A percentile compares a stretch with the other conserved stretches of the same genome.
These are phyloP conservation scores for Platanus orientalis DNA, from an alignment of 164 flowering plant species.

Conservation along the genomic window DNA sequence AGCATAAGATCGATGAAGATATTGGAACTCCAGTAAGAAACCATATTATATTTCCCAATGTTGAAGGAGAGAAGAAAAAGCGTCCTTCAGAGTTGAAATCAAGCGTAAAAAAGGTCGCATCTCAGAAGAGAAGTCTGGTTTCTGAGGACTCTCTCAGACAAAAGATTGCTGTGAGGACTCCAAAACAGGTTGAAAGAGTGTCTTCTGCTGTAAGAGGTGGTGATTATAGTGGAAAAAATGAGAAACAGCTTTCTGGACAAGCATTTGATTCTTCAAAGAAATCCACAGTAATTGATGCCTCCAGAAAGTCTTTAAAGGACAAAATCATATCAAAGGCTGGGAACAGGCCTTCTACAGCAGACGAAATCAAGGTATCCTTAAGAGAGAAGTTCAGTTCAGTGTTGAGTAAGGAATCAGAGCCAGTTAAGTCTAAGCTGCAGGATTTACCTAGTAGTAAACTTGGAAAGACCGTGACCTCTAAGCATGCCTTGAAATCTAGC, in stretches of 20 bases:
- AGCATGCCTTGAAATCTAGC: constrained; percentile 17
- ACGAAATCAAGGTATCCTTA: constrained; percentile 17
- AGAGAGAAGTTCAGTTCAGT: constrained; percentile 12
- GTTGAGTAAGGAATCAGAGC: constrained; percentile 12
- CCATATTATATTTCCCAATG: constrained; percentile 50
- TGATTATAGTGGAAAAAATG: constrained; percentile 9
- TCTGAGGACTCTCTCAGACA: constrained; percentile 15
- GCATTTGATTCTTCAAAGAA: constrained; percentile 17
- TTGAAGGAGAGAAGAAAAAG: too few species aligned
- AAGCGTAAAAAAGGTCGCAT: too few species aligned
- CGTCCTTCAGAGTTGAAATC: too few species aligned
- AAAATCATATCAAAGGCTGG: constrained; percentile 11
- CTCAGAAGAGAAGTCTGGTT: constrained; percentile 18
- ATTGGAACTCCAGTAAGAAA: constrained; percentile 52
- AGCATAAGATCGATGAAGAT: constrained; percentile 44
- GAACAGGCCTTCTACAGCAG: constrained; percentile 10
- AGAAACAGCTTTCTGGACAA: constrained; percentile 7
- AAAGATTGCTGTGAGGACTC: constrained; percentile 17
- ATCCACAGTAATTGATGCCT: constrained; percentile 13
- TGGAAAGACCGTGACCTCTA: constrained; percentile 10
- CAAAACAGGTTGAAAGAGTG: constrained; percentile 1
- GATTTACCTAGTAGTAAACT: constrained; percentile 11
- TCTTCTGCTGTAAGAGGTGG: background rate
- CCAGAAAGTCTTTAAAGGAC: constrained; percentile 9
- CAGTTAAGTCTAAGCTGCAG: constrained; percentile 14